phyloP scores from a whole-genome alignment of 2,329 filamentous ascomycete species.

The Raffaelea albimanens region DNA sequence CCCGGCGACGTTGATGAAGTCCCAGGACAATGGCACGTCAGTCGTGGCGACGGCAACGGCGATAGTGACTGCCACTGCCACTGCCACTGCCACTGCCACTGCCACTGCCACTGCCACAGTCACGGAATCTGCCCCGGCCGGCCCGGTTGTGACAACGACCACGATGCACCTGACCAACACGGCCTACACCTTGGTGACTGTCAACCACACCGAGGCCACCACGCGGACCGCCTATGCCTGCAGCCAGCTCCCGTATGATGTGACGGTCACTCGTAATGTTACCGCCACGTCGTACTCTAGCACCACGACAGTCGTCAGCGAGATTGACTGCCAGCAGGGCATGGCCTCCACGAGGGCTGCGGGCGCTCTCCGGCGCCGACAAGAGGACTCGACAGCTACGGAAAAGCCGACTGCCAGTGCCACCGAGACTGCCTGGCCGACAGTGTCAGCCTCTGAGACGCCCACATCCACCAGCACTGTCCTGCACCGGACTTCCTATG shows the following conservation, averaged over 20 bases:
- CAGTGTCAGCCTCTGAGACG: background rate
- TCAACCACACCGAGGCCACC: conserved; percentile 3
- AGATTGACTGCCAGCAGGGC: background rate
- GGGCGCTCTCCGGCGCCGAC: too few species aligned
- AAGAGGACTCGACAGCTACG: too few species aligned
- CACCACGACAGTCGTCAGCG: conserved; percentile 1
- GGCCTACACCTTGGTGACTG: conserved; percentile 10
- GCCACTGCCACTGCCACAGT: background rate
- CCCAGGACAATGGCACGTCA: background rate
- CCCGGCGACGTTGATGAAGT: too few species aligned
- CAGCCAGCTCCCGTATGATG: conserved; percentile 7
- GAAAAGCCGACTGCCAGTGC: too few species aligned
- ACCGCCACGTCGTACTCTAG: conserved; percentile 1
- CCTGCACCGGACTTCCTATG: conserved; percentile 4
- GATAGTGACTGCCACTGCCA: background rate
- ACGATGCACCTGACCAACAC: conserved; percentile 20
- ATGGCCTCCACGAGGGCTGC: too few species aligned
- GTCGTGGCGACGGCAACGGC: background rate
- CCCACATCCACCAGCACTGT: background rate
- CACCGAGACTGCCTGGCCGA: too few species aligned
- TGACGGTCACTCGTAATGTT: conserved; percentile 1
- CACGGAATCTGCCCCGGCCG: too few species aligned
- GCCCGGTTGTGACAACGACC: conserved; percentile 19
- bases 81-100: background rate
- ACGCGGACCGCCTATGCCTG: conserved; percentile 5